Evolutionary conservation across 257 asterid genomes (phyloP), one percentile per base, ranked within the genome.

Genomic region (Cruciata laevipes): DNA sequence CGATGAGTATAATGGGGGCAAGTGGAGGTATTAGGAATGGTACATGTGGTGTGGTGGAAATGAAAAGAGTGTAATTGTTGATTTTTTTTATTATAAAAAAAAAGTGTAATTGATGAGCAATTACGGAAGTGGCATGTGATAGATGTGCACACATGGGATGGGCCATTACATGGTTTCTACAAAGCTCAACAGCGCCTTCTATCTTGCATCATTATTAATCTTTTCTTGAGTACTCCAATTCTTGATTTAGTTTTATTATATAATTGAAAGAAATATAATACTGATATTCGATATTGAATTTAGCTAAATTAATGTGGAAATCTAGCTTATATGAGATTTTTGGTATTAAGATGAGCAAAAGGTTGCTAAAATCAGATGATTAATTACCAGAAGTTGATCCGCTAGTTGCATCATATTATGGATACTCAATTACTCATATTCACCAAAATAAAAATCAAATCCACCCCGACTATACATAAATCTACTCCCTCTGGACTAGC

Each of bases 81-180:
- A n/a, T n/a, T n/a, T n/a, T n/a, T n/a, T n/a, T n/a, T n/a, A n/a
- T n/a, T n/a, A n/a, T n/a, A n/a, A n/a, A n/a, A n/a, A n/a, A n/a
- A n/a, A n/a, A 37, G 40, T 37, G 40, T 7, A 47, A 47, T 47
- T 47, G 20, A 47, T 47, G 53, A 47, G 53, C 53, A 47, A 47
- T 47, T 47, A 20, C 55, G 55, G 55, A 5, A 47, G 71, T 18
- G 32, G 60, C 60, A 53, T 53, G 11, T 53, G 56, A 49, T 14
- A 33, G 67, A 78, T 83, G 85, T 74, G 83, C 85, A 77, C 89
- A 84, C 93, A 80, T 86, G 89, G 89, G 83, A 79, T 84, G 93
- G 86, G 66, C 74, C 85, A 70, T 74, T 8, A 0, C 4, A 32
- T 32, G 82, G 90, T 84, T 83, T 72, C 32, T 66, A 69, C 65